These are phyloP conservation scores for Kwoniella botswanensis DNA, from an alignment of 768 basidiomycete species.

Conservation along the genomic window DNA sequence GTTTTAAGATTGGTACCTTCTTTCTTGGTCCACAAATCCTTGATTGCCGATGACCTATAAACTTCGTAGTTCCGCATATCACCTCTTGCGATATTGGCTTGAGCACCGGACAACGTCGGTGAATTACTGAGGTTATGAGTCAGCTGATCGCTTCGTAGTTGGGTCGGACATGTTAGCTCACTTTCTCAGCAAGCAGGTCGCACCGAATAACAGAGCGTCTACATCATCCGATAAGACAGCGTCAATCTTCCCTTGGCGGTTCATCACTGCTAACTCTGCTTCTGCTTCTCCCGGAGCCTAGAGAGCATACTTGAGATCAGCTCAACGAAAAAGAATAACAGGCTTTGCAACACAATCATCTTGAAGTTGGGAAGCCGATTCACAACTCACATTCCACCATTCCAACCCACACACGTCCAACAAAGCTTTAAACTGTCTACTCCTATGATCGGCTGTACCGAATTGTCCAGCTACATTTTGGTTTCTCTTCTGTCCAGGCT, in stretches of 20 bases:
- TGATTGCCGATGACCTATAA: constrained; percentile 67
- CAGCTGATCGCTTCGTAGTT: neutral
- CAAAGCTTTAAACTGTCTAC: constrained; percentile 56
- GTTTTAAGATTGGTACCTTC: constrained; percentile 62
- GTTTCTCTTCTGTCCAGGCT: constrained; percentile 77
- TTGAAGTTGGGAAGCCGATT: neutral
- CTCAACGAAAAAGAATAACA: neutral
- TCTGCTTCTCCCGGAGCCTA: constrained; percentile 88
- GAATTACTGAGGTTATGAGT: constrained; percentile 37
- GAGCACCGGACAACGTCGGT: constrained; percentile 43
- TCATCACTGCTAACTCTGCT: constrained; percentile 87
- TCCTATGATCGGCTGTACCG: constrained; percentile 50
- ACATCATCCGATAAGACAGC: constrained; percentile 91
- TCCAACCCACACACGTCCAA: constrained; percentile 62
- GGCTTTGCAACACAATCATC: neutral
- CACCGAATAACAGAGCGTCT: constrained; percentile 89
- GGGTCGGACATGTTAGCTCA: constrained; percentile 53
- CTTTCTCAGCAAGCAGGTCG: constrained; percentile 82
- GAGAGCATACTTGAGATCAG: neutral
- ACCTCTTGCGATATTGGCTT: constrained; percentile 54
- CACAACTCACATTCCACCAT: constrained; percentile 61
- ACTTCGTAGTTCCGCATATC: constrained; percentile 44
- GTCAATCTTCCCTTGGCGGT: constrained; percentile 79
- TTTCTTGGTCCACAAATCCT: constrained; percentile 68
- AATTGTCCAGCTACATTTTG: constrained; percentile 54